Evolutionary conservation across 352 stramenopile genomes (phyloP), one percentile per base, ranked within the genome.

Genomic region (Pythium phragmiticola): DNA sequence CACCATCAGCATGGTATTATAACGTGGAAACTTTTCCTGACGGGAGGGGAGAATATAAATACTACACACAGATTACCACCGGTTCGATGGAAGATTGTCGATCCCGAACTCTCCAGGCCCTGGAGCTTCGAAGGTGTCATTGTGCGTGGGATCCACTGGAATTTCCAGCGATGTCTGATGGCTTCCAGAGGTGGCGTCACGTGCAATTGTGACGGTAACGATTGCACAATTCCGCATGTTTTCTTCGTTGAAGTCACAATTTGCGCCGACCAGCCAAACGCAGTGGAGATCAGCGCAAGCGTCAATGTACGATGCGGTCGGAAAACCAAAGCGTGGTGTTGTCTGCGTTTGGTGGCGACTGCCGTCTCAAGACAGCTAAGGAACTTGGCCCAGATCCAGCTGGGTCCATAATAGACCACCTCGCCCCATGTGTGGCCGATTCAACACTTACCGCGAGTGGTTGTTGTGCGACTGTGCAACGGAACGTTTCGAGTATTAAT

Each of bases 351-450:
- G 48, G 34, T 53, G 47, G 43, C 26, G 19, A 41, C 4, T 41
- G 28, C 28, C 21, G 34, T 54, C n/a, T 16, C 23, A 26, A 4
- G 9, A 9, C 23, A 11, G 9, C 9, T 5, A 11, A 3, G 52
- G 52, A 59, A 59, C 33, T 23, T 49, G 45, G 37, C 37, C 3
- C 11, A 45, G 34, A 49, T 30, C 52, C 52, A 59, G 52, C 52
- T 59, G 52, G 52, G 26, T 30, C 26, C 26, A 30, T 30, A 30
- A 3, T 30, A 30, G 26, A 30, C 26, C 26, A 30, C 26, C 26
- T 5, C n/a, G 34, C 34, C 34, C 34, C 45, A 37, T 39, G 37
- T 21, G 21, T 45, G 52, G 26, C 26, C 26, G 26, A 3, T 30
- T 30, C 26, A 30, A 30, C 26, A 5, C 52, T 59, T 37, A 21